phyloP scores from a whole-genome alignment of 2,329 filamentous ascomycete species.

The Aspergillus sp. region DNA sequence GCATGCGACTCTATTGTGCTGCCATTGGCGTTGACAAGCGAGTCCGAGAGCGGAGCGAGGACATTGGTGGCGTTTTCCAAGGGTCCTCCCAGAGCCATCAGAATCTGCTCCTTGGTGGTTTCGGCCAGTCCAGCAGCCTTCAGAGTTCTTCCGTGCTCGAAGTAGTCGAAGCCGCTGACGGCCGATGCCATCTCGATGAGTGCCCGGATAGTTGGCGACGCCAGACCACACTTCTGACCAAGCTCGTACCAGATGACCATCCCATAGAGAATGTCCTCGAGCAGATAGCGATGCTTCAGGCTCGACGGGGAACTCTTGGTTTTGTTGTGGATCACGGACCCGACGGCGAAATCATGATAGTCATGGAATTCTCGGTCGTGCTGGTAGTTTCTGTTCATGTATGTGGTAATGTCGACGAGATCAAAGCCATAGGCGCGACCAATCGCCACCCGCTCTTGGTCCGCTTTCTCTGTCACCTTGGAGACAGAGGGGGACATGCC shows the following conservation, averaged over 20 bases:
- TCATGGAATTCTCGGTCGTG: slow-evolving; percentile 7
- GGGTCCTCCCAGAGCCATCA: slow-evolving; percentile 9
- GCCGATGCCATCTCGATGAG: slow-evolving; percentile 13
- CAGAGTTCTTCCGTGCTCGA: slow-evolving; percentile 8
- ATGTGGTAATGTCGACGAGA: slow-evolving; percentile 9
- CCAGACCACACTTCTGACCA: slow-evolving; percentile 8
- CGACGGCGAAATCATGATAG: slow-evolving; percentile 11
- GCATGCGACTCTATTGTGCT: not conserved
- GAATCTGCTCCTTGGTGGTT: slow-evolving; percentile 9
- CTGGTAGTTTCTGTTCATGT: slow-evolving; percentile 15
- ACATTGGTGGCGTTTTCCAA: slow-evolving; percentile 2
- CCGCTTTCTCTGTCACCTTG: slow-evolving; percentile 8
- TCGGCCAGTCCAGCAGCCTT: slow-evolving; percentile 9
- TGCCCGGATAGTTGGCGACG: slow-evolving; percentile 10
- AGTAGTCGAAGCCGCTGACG: slow-evolving; percentile 12
- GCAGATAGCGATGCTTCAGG: slow-evolving; percentile 11
- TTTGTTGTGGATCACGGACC: slow-evolving; percentile 13
- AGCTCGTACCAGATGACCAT: slow-evolving; percentile 13
- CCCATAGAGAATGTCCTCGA: slow-evolving; percentile 10
- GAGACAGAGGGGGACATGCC: slow-evolving; percentile 13
- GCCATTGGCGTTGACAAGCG: not conserved
- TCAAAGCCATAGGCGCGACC: slow-evolving; percentile 11
- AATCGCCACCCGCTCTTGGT: slow-evolving; percentile 11
- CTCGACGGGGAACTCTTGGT: slow-evolving; percentile 10
- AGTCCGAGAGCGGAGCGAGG: not conserved